Evolutionary conservation across 495 filamentous ascomycete species (phyloP).

Genomic region (Hypoxylon fragiforme): DNA sequence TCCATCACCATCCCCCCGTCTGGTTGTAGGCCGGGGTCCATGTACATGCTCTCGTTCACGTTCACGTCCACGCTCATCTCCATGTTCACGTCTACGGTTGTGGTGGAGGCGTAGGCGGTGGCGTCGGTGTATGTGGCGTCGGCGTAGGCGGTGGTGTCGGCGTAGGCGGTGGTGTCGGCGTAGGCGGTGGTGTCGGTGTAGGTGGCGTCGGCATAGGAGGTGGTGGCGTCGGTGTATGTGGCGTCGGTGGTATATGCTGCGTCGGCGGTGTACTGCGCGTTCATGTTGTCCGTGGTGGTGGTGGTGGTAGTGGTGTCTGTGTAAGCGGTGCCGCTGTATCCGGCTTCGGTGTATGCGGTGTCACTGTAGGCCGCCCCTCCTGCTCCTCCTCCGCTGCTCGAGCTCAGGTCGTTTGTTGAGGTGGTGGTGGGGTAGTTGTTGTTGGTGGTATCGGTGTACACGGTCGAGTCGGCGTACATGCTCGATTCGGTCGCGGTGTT

Average conservation of each 20-base stretch:
- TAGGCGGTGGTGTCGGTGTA: constrained; percentile 2
- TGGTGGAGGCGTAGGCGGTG: not conserved
- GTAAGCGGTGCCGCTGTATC: constrained; percentile 5
- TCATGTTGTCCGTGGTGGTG: not conserved
- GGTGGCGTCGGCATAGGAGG: constrained; percentile 5
- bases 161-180: constrained; percentile 9
- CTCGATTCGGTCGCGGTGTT: not conserved
- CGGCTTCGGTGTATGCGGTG: not conserved
- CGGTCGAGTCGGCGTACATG: not conserved
- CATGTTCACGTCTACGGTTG: constrained; percentile 15
- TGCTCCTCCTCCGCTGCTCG: too few species aligned
- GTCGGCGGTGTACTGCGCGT: constrained; percentile 3
- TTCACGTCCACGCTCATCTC: constrained; percentile 9
- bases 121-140: constrained; percentile 4
- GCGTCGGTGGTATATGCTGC: constrained; percentile 5
- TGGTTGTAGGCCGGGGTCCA: constrained; percentile 13
- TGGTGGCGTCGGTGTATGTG: constrained; percentile 8
- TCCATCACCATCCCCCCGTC: constrained; percentile 16
- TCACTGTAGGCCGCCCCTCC: not conserved
- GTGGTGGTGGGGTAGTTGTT: too few species aligned
- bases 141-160: constrained; percentile 5
- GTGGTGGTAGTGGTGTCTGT: constrained; percentile 9
- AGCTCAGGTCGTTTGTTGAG: too few species aligned
- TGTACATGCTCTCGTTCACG: constrained; percentile 16
- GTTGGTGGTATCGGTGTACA: not conserved